Base-by-base conservation (phyloP, 768 basidiomycete species). In the Leccinellum rugosiceps region DNA sequence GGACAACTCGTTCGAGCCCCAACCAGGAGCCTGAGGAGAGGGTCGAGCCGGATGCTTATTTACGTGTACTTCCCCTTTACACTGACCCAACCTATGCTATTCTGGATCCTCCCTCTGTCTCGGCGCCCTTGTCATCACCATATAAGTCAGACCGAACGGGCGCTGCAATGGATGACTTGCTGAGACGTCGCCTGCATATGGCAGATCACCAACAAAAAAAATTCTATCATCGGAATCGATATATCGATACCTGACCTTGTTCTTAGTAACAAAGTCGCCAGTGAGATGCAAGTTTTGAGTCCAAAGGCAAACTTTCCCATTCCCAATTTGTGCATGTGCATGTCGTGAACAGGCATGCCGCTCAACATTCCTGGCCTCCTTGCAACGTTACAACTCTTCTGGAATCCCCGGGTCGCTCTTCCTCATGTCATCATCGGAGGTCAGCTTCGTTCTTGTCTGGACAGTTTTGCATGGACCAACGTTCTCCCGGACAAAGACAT, bases 331-430 rank as follows among this genome's bases (percentile, higher is more conserved):
- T n/a, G n/a, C n/a, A n/a, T n/a, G n/a, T n/a, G n/a, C n/a, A n/a
- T n/a, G n/a, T n/a, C n/a, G n/a, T n/a, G n/a, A n/a, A n/a, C n/a
- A n/a, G n/a, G n/a, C 26, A 30, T 92, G 89, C 88, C 88, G 2
- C 70, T 90, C 65, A 92, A 92, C 69, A 66, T 91, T 45, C 81
- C 89, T 0, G 90, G 87, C 14, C 72, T 86, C 13, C 75, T 91
- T 3, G 88, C 79, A 3, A 83, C 87, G 7, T 78, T 91, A 53
- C 88, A 90, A n/a, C 77, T 90, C 9, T 58, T 90, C 25, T 66
- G 87, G 61, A 81, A 83, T 50, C 87, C 89, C 0, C 80, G 88
- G 15, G 68, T 92, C 2, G 76, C 87, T 13, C 69, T 92, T 11
- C 91, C 90, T n/a, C 76, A 76, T 55, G 58, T 93, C 3, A 61